These are phyloP conservation scores for Lactifluus hygrophoroides DNA, from an alignment of 768 basidiomycete species.

Conservation along the genomic window DNA sequence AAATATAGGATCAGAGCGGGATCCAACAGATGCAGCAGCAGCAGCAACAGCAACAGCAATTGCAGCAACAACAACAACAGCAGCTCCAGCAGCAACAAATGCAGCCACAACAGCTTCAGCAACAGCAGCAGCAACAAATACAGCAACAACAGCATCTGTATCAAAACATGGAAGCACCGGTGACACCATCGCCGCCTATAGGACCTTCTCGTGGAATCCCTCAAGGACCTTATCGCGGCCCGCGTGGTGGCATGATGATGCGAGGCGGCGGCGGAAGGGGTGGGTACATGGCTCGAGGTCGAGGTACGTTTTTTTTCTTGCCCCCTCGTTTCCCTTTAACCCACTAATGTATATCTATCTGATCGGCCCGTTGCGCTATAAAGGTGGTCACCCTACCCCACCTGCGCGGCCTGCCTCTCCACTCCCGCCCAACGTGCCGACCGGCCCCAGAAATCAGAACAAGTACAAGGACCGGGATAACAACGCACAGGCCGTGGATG, in stretches of 20 bases:
- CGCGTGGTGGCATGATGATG: conserved; percentile 35
- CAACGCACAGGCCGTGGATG: conserved; percentile 78
- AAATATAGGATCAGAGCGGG: conserved; percentile 22
- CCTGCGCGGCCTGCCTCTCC: conserved; percentile 76
- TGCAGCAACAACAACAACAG: conserved; percentile 40
- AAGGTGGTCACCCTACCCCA: conserved; percentile 32
- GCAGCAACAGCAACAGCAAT: conserved; percentile 6
- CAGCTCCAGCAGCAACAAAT: conserved; percentile 36
- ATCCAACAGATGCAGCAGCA: conserved; percentile 34
- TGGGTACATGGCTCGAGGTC: conserved; percentile 34
- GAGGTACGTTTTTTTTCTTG: conserved; percentile 25
- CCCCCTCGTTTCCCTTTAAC: background rate
- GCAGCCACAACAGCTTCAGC: conserved; percentile 40
- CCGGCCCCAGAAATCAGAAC: conserved; percentile 80
- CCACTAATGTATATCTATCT: background rate
- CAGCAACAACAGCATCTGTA: conserved; percentile 43
- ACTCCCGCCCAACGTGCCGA: conserved; percentile 79
- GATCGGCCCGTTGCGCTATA: background rate
- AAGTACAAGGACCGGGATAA: conserved; percentile 87
- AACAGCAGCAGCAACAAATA: conserved; percentile 30
- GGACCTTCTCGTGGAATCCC: conserved; percentile 17
- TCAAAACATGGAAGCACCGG: conserved; percentile 48
- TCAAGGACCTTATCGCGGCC: conserved; percentile 37
- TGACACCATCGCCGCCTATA: conserved; percentile 40
- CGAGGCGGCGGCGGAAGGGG: conserved; percentile 39